Evolutionary conservation across 2,329 filamentous ascomycete genomes (phyloP).

Genomic region (Aaosphaeria pasadenensis): DNA sequence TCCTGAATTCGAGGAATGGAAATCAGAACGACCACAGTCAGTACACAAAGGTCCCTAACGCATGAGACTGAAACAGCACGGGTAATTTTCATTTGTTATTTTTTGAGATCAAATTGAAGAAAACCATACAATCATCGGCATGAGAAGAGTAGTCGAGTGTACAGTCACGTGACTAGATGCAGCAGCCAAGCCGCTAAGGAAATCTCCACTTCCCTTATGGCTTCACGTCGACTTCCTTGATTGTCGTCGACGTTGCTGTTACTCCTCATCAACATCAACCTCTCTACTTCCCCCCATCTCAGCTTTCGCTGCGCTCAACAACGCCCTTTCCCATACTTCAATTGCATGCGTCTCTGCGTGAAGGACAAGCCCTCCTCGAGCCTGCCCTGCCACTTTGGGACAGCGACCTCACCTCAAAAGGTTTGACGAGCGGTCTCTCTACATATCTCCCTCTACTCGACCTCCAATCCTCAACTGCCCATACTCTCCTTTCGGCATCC

Average conservation of each 20-base stretch:
- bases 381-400: constrained; percentile 16
- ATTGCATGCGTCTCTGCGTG: constrained; percentile 6
- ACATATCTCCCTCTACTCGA: constrained; percentile 37
- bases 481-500: constrained; percentile 20
- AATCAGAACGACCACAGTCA: too few relatives aligned
- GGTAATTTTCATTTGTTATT: too few relatives aligned
- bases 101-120: too few relatives aligned
- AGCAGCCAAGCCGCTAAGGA: constrained; percentile 14
- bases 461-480: constrained; percentile 29
- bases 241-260: not conserved
- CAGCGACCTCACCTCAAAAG: constrained; percentile 28
- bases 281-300: constrained; percentile 9
- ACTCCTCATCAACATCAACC: not conserved
- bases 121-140: too few relatives aligned
- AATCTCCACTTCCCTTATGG: constrained; percentile 2
- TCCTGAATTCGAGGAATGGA: too few relatives aligned
- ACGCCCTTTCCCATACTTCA: not conserved
- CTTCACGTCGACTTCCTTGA: constrained; percentile 1
- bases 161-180: not conserved
- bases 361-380: constrained; percentile 15
- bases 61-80: too few relatives aligned
- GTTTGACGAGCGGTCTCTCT: constrained; percentile 40
- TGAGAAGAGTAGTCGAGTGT: not conserved
- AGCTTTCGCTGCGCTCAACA: constrained; percentile 1
- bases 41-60: too few relatives aligned